Conservation (phyloP, 2,329 filamentous ascomycete species). For the Westerdykella sp. region DNA sequence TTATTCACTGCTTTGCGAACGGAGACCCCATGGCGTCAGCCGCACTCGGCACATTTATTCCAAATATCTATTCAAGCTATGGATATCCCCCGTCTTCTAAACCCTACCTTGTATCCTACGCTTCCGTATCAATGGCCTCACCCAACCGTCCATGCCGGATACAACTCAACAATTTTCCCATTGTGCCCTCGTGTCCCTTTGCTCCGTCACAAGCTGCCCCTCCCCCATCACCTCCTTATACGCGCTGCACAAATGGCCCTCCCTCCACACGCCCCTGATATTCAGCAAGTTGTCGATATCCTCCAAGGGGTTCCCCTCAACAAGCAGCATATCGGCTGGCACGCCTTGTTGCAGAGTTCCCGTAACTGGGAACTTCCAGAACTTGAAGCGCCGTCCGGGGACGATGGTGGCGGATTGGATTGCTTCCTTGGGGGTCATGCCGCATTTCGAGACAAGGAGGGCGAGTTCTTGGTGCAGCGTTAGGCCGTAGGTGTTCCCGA, state of each 20-base stretch:
- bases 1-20: no score
- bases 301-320: conserved; percentile 40
- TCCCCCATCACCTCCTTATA: conserved; percentile 9
- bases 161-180: no score
- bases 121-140: no score
- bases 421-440: conserved; percentile 40
- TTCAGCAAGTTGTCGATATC: conserved; percentile 39
- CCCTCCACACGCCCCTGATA: conserved; percentile 42
- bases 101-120: no score
- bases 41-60: no score
- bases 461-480: conserved; percentile 40
- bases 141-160: no score
- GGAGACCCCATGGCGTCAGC: no score
- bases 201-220: no score
- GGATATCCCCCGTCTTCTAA: no score
- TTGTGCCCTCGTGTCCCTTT: no score
- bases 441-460: conserved; percentile 39
- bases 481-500: conserved; percentile 42
- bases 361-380: conserved; percentile 29
- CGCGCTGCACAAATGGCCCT: conserved; percentile 27
- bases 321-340: conserved; percentile 40
- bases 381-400: conserved; percentile 38
- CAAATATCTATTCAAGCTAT: no score
- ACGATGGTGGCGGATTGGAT: conserved; percentile 38
- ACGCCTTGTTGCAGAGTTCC: conserved; percentile 25